Evolutionary conservation across 2,329 filamentous ascomycete species (phyloP), one percentile per base, ranked within the genome.

Genomic region (Monosporascus cannonballus): DNA sequence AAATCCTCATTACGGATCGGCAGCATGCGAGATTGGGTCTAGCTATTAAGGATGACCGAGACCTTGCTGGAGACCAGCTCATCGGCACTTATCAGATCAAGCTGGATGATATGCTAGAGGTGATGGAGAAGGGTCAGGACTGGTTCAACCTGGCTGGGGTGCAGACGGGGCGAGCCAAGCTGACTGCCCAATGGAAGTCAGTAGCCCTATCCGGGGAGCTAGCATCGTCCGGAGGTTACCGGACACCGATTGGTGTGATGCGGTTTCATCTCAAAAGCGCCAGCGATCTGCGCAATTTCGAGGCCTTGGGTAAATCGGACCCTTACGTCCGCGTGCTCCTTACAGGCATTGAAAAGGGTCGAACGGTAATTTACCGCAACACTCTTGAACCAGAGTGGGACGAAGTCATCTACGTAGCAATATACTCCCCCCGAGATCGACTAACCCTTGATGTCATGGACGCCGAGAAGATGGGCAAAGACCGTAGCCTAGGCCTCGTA

Each of bases 381-480:
- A 95, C 96, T 56, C 83, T 99, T 53, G 90, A 96, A 67, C 94
- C 94, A 2, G 88, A 94, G 50, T 99, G 89, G 86, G 91, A 99
- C 64, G 94, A 99, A 71, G 85, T 99, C 24, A 81, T 96, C 22
- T 99, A 99, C 66, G 80, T 99, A 1, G 93, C 95, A 1, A 81
- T 99, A 53, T 93, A 96, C 68, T 91, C 86, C 6, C 64, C 81
- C 15, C 86, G 90, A 34, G 94, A 99, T 68, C 90, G 88, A 64
- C 76, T 99, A 30, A 84, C 85, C 1, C 73, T 99, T 18, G 94
- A 99, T 69, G 91, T 97, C 59, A 96, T 99, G 93, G 94, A 99
- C 63, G 85, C 94, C 56, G 94, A 99, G 71, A 92, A 85, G 61
- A 79, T 97, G 65, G 90, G 90, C 63, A 94, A 91, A 67, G 94